phyloP scores from a whole-genome alignment of 169 alveolate species.

The Babesia divergens region DNA sequence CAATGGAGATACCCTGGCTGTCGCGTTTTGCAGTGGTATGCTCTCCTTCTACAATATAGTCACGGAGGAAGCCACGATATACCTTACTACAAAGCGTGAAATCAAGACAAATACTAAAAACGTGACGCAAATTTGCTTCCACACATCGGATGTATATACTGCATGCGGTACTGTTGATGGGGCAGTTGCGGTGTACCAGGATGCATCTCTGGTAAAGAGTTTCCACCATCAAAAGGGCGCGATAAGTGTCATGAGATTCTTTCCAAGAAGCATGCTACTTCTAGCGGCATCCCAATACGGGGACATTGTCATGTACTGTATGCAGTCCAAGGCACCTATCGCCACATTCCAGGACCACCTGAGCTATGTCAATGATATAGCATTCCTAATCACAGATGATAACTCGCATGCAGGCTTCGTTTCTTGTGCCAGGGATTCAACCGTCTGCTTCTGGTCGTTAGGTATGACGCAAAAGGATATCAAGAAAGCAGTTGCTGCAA shows the following conservation, averaged over 20 bases:
- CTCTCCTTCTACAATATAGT: constrained; percentile 27
- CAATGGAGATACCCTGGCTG: constrained; percentile 21
- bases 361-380: constrained; percentile 42
- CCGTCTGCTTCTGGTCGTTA: constrained; percentile 50
- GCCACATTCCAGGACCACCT: constrained; percentile 59
- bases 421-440: constrained; percentile 43
- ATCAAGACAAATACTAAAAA: constrained; percentile 43
- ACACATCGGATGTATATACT: constrained; percentile 17
- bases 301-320: constrained; percentile 49
- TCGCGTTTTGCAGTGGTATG: constrained; percentile 41
- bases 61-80: constrained; percentile 19
- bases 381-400: constrained; percentile 33
- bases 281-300: constrained; percentile 39
- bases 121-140: constrained; percentile 16
- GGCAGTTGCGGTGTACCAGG: constrained; percentile 40
- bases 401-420: constrained; percentile 32
- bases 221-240: constrained; percentile 33
- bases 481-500: not conserved
- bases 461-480: constrained; percentile 1
- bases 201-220: not conserved
- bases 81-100: not conserved
- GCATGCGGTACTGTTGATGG: constrained; percentile 61
- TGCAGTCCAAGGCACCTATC: constrained; percentile 8
- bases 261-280: constrained; percentile 14
- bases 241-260: constrained; percentile 33